Evolutionary conservation across 2,329 filamentous ascomycete genomes (phyloP), one percentile per base, ranked within the genome.

Genomic region (Colletotrichum euphorbiae): DNA sequence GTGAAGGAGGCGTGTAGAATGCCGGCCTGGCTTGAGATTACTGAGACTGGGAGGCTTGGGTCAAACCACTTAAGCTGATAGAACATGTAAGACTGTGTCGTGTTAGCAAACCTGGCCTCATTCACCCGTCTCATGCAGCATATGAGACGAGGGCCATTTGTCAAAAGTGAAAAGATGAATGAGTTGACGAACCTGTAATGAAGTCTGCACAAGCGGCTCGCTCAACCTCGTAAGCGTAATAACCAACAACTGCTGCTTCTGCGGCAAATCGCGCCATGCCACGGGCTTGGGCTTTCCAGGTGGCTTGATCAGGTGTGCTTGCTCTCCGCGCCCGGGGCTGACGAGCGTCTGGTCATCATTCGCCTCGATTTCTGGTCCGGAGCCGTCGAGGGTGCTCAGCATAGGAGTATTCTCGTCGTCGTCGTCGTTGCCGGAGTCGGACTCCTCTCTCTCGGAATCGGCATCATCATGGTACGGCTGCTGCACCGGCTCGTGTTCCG

Each of bases 31-130:
- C 86, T 84, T 0, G 93, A 88, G 71, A 97, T 94, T 2, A 86
- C 89, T 24, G 92, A 84, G 72, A 85, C 81, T 0, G 87, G 78
- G 13, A 87, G 80, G 9, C 74, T 78, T 0, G 83, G 80, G 66
- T 87, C 81, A 73, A 97, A 95, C 67, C 90, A 95, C 72, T 89
- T 89, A n/a, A 97, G 86, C 77, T 96, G 93, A 78, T 95, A 97
- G 80, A 93, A 97, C 83, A 97, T 89, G 78, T 97, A 97, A 2
- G 91, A 87, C 78, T 65, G 3, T 6, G 19, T 1, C 6, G 8
- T 12, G 43, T 68, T 42, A 62, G 43, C n/a, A 13, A 28, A 7
- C 28, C 7, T 8, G 28, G 28, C 7, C 7, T 28, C 28, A 28
- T 28, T 28, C 28, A 28, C 28, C 28, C 28, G 6, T 28, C 28